Base-by-base conservation (phyloP, 192 early-diverging fungal species). In the Dimargaris xerosporica region DNA sequence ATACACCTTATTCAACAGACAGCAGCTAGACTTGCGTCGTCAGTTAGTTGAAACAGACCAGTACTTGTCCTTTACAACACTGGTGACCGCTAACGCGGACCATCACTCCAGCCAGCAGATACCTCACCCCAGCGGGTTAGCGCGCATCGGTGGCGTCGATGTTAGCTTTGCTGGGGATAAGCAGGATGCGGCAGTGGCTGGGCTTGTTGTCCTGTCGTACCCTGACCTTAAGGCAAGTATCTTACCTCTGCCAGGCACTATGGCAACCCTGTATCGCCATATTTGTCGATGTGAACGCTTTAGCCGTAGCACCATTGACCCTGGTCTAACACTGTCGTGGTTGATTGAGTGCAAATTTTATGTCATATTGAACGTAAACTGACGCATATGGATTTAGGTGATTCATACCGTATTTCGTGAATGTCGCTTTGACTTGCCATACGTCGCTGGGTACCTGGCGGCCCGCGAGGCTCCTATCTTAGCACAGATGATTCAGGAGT, bases 371-470 rank as follows among this genome's bases (percentile, higher is more conserved):
- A n/a, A n/a, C n/a, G n/a, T n/a, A n/a, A n/a, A n/a, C n/a, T n/a
- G n/a, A n/a, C n/a, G n/a, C n/a, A n/a, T n/a, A n/a, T n/a, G n/a
- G n/a, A n/a, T 42, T 51, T 42, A 81, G 68, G 66, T 86, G 1
- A 69, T 94, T n/a, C 84, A 94, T 70, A 62, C 73, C 48, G 67
- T 78, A n/a, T 74, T 71, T 39, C 54, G 74, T 17, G 65, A 73
- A 21, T 84, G 90, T 6, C 68, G 69, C 23, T 71, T 98, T 21
- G 68, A 67, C 0, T 64, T 82, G 30, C 94, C 94, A 0, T 98
- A 98, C 67, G 85, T 89, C 48, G 75, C 93, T 0, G 87, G 88
- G 1, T 98, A 83, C 69, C 78, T 98, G n/a, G 94, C 93, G 0
- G 93, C 95, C 71, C 83, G 93, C 16, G 94, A 98, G 64, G 77